These are phyloP conservation scores for Botrytis cinerea DNA, from an alignment of 2,329 filamentous ascomycete species.

Conservation along the genomic window DNA sequence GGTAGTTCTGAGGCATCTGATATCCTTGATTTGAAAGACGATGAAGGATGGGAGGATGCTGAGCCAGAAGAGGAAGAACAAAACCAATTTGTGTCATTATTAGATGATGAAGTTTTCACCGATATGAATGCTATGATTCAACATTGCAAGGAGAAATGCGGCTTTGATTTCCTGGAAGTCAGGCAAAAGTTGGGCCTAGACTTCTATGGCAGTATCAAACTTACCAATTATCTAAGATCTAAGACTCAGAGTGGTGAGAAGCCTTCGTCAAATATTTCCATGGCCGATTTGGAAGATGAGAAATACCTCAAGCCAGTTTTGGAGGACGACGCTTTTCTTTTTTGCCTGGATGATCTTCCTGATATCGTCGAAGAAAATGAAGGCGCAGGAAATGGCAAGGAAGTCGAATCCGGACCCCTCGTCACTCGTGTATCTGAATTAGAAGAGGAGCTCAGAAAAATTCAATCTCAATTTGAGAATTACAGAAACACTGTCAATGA, in stretches of 20 bases:
- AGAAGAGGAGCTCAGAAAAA: slow-evolving; percentile 43
- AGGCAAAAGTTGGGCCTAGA: slow-evolving; percentile 63
- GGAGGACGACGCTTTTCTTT: slow-evolving; percentile 86
- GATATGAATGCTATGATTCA: slow-evolving; percentile 66
- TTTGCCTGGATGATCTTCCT: slow-evolving; percentile 79
- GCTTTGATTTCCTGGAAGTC: slow-evolving; percentile 66
- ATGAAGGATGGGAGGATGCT: slow-evolving; percentile 58
- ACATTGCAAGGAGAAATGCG: slow-evolving; percentile 65
- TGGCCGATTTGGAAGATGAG: slow-evolving; percentile 71
- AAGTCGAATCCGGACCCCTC: slow-evolving; percentile 34
- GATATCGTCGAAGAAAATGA: slow-evolving; percentile 44
- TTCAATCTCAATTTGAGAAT: slow-evolving; percentile 46
- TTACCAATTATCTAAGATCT: slow-evolving; percentile 67
- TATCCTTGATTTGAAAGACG: slow-evolving; percentile 45
- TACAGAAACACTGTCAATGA: slow-evolving; percentile 46
- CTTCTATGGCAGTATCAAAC: slow-evolving; percentile 71
- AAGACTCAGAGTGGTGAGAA: slow-evolving; percentile 49
- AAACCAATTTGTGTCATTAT: slow-evolving; percentile 65
- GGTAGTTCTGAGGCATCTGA: slow-evolving; percentile 47
- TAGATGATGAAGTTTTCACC: slow-evolving; percentile 66
- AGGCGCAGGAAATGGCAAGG: slow-evolving; percentile 36
- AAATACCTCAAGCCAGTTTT: slow-evolving; percentile 80
- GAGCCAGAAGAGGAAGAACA: slow-evolving; percentile 62
- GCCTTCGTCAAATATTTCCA: slow-evolving; percentile 53
- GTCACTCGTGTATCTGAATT: slow-evolving; percentile 43